phyloP scores from a whole-genome alignment of 345 rosid genomes.

The Eucalyptus cloeziana region DNA sequence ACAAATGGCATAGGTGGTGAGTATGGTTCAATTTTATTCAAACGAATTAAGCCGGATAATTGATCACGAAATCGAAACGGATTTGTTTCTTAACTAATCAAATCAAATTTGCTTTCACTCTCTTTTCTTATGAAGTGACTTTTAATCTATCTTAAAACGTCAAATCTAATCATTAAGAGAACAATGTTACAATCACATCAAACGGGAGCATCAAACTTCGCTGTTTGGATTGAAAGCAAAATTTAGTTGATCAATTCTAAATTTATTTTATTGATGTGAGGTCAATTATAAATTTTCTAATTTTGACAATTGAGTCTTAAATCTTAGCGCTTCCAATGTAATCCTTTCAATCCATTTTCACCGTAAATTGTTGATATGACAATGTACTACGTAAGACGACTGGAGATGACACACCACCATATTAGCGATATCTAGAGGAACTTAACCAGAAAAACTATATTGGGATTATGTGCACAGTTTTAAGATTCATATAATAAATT shows the following conservation, averaged over 20 bases:
- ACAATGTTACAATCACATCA: background rate
- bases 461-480: background rate
- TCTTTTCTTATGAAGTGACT: background rate
- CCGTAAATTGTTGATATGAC: background rate
- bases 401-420: background rate
- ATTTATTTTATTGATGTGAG: fast-evolving
- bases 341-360: background rate
- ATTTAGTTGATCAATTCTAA: background rate
- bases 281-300: background rate
- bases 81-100: no score
- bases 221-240: background rate
- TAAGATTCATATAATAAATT: background rate
- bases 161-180: background rate
- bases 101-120: background rate
- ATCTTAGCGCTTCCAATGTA: background rate
- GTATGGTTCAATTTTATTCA: background rate
- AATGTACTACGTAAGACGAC: fast-evolving
- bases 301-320: background rate
- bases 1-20: background rate
- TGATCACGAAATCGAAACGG: background rate
- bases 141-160: background rate
- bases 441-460: background rate
- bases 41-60: background rate
- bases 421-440: fast-evolving
- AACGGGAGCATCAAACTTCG: background rate